A percentile compares a stretch with the other conserved stretches of the same genome.
These are phyloP conservation scores for Halophytophthora batemanensis DNA, from an alignment of 352 stramenopile genomes.

Conservation along the genomic window DNA sequence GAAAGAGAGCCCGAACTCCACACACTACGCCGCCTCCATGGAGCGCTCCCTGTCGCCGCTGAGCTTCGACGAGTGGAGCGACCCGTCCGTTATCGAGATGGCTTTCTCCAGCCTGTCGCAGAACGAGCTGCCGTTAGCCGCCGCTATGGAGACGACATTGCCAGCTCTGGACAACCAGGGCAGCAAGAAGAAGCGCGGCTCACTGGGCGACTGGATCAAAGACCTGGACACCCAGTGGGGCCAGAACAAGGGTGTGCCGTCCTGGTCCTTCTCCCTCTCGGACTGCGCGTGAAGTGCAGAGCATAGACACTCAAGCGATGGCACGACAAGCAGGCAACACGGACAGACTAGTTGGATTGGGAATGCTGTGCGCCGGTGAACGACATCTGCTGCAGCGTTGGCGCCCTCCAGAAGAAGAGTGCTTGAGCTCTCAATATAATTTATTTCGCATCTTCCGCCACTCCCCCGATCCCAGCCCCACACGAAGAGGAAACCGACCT, in stretches of 20 bases:
- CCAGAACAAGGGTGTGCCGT: slow-evolving; percentile 43
- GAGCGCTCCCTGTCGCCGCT: slow-evolving; percentile 42
- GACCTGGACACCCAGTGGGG: slow-evolving; percentile 60
- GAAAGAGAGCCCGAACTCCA: slow-evolving; percentile 18
- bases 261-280: slow-evolving; percentile 56
- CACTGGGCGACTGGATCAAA: slow-evolving; percentile 53
- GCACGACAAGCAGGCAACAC: slow-evolving; percentile 7
- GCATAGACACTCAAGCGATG: slow-evolving; percentile 3
- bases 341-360: not conserved
- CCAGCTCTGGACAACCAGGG: slow-evolving; percentile 9
- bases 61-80: slow-evolving; percentile 63
- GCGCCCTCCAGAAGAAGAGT: slow-evolving; percentile 10
- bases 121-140: slow-evolving; percentile 22
- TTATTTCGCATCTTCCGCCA: slow-evolving; percentile 28
- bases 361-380: too few species aligned
- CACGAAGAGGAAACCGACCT: too few species aligned
- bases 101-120: slow-evolving; percentile 46
- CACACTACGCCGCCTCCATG: slow-evolving; percentile 8
- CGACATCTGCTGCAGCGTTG: too few species aligned
- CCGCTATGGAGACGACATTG: slow-evolving; percentile 4
- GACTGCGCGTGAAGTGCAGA: slow-evolving; percentile 32
- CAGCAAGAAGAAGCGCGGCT: slow-evolving; percentile 32
- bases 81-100: slow-evolving; percentile 46
- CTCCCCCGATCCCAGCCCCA: too few species aligned
- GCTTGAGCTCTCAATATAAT: slow-evolving; percentile 31